Evolutionary conservation across 129 eudicot genomes (phyloP), one percentile per base, ranked within the genome.

Genomic region (Arctium minus): DNA sequence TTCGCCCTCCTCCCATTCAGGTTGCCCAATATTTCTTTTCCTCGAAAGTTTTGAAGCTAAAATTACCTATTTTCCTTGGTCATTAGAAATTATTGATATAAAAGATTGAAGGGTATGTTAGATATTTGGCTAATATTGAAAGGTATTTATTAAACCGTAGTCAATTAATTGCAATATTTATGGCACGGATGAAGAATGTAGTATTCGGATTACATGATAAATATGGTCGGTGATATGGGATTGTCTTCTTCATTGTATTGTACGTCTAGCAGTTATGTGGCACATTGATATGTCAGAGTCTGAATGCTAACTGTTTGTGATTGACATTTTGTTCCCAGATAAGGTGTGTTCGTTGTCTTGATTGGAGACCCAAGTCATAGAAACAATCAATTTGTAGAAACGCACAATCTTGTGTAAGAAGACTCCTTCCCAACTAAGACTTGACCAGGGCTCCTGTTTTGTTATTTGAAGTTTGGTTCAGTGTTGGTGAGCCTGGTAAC

Each of bases 311-410:
- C 65, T 22, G 18, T 53, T 53, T 60, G 7, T 60, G 8, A n/a
- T 17, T 60, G 68, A 70, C 81, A 35, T 33, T 73, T 79, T 83
- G 81, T 86, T 73, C 77, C 68, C 98, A 94, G 98, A 89, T 86
- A 94, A 94, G 87, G 92, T 93, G 80, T 93, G 96, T 79, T 89
- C 94, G 3, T 73, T 86, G 88, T 90, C 89, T 36, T 92, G 88
- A 88, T 73, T 79, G 31, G 72, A 72, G 78, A 38, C 39, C 2
- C 29, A 36, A 64, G 35, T 32, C 46, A 46, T 70, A 38, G 30
- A 71, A 35, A 71, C 40, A 27, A 46, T 80, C 64, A 65, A 10
- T 64, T 37, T 65, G 32, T 12, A 62, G 53, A 76, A 56, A 22
- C 11, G 3, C 38, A 36, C 29, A 33, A n/a, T 32, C 30, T 56